Percentiles rank a stretch among this genome's conserved stretches.
phyloP scores from a whole-genome alignment of 768 basidiomycete genomes.

The Lactarius akahatsu region DNA sequence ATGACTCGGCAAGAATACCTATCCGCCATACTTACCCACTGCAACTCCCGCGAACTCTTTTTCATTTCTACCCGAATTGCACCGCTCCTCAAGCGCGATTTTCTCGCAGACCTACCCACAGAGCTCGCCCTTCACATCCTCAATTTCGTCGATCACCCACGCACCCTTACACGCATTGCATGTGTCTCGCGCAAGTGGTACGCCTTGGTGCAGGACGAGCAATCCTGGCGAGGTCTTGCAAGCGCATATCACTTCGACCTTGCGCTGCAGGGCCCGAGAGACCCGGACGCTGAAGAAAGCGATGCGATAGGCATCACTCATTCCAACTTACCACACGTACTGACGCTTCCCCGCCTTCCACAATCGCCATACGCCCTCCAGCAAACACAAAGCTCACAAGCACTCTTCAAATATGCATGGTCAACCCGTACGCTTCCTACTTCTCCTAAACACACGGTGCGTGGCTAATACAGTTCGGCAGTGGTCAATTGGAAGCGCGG shows the following conservation, averaged over 20 bases:
- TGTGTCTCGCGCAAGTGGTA: slow-evolving; percentile 29
- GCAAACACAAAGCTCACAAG: slow-evolving; percentile 9
- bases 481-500: slow-evolving; percentile 32
- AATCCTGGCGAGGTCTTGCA: slow-evolving; percentile 22
- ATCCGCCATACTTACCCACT: slow-evolving; percentile 22
- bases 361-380: neutral
- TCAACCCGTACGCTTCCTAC: slow-evolving; percentile 21
- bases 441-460: neutral
- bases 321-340: slow-evolving; percentile 4
- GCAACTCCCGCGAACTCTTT: slow-evolving; percentile 25
- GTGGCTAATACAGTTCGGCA: neutral
- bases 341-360: slow-evolving; percentile 12
- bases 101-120: slow-evolving; percentile 26
- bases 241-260: slow-evolving; percentile 21
- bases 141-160: slow-evolving; percentile 27
- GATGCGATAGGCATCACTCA: slow-evolving; percentile 7
- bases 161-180: slow-evolving; percentile 20
- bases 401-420: slow-evolving; percentile 28
- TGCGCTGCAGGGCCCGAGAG: slow-evolving; percentile 15
- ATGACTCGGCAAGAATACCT: slow-evolving; percentile 20
- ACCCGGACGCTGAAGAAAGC: slow-evolving; percentile 14
- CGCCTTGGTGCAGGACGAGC: slow-evolving; percentile 27
- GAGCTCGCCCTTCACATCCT: slow-evolving; percentile 29
- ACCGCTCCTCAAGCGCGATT: slow-evolving; percentile 29
- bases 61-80: slow-evolving; percentile 27